A percentile compares a stretch with the other conserved stretches of the same genome.
phyloP scores from a whole-genome alignment of 2,329 filamentous ascomycete species.

The Chaetomiaceae sp. region DNA sequence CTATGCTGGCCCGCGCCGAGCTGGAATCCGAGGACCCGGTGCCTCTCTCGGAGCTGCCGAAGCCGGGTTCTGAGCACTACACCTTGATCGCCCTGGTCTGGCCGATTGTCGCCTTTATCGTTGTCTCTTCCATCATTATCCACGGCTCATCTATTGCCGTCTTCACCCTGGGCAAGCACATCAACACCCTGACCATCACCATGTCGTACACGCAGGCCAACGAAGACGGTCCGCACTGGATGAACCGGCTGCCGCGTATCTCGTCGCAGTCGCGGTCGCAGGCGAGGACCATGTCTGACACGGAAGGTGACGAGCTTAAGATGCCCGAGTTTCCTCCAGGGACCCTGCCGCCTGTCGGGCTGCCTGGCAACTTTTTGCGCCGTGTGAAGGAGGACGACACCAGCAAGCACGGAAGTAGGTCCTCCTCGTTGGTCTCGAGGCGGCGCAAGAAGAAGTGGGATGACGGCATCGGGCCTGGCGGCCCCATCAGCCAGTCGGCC shows the following conservation, averaged over 20 bases:
- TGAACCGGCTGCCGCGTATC: constrained; percentile 79
- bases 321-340: constrained; percentile 60
- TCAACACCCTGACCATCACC: constrained; percentile 92
- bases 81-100: constrained; percentile 81
- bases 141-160: constrained; percentile 98
- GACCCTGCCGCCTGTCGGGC: constrained; percentile 64
- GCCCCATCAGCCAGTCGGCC: constrained; percentile 83
- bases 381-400: constrained; percentile 74
- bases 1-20: constrained; percentile 89
- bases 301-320: constrained; percentile 62
- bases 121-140: constrained; percentile 89
- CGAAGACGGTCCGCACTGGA: constrained; percentile 88
- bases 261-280: constrained; percentile 69
- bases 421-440: constrained; percentile 55
- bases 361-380: constrained; percentile 73
- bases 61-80: constrained; percentile 52
- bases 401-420: constrained; percentile 49
- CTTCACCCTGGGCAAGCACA: constrained; percentile 94
- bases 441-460: constrained; percentile 66
- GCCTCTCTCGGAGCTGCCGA: constrained; percentile 60
- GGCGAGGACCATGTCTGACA: constrained; percentile 77
- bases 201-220: constrained; percentile 92
- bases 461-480: constrained; percentile 70
- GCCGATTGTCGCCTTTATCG: constrained; percentile 92
- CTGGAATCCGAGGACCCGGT: constrained; percentile 72